Evolutionary conservation across 306 rosid species (phyloP), one percentile per base, ranked within the genome.

Genomic region (Castanospermum australe): DNA sequence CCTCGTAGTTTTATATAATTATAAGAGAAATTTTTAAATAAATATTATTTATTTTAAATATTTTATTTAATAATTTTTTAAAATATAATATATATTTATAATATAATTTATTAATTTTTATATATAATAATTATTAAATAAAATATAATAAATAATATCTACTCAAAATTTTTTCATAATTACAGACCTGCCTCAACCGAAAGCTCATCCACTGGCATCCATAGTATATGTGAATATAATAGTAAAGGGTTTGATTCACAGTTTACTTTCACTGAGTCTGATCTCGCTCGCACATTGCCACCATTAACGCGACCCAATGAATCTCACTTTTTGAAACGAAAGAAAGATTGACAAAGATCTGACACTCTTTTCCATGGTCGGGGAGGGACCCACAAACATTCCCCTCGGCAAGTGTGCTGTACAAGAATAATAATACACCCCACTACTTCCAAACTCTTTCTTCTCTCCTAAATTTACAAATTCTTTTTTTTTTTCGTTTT

Each of bases 371-470:
- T 9, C 63, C 10, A 36, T 64, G 79, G 76, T 83, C 56, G n/a
- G 4, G 30, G 28, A 15, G 80, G 90, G 83, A 14, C 86, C 88
- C 86, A 50, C 82, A 67, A 84, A 90, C 94, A 90, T 90, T 90
- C 94, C 79, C 83, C 87, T 90, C 8, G 94, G 82, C 80, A 73
- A 84, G 87, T 86, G 93, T 87, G 93, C 84, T 76, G 86, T 86
- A 83, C 82, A 85, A 85, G 80, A 85, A 87, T 87, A 85, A 89
- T 45, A 4, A 79, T 32, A 44, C 52, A 18, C 20, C 85, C 86
- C 92, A 86, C 87, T 84, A 59, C 35, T 45, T 38, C 78, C 74
- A 55, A n/a, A n/a, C n/a, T n/a, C n/a, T n/a, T 52, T 36, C 38
- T 39, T 67, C 22, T 30, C 48, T 41, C 30, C 0, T 25, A 8